phyloP scores from a whole-genome alignment of 2,329 filamentous ascomycete genomes.

The Chaetoscypha palmicola region DNA sequence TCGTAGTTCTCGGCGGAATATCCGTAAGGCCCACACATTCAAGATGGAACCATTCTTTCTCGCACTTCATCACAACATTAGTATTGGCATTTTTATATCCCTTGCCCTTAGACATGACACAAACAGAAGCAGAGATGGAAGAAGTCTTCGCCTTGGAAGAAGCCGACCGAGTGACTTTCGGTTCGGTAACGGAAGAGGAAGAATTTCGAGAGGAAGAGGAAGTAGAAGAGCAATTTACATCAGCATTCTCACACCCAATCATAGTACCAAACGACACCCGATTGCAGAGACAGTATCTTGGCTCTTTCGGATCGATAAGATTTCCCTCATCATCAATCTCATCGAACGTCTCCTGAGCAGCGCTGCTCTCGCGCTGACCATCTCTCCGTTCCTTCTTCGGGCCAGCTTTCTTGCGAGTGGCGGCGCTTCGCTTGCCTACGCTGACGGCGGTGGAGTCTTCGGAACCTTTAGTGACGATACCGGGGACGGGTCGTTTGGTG shows the following conservation, averaged over 20 bases:
- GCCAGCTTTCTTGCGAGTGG: slow-evolving; percentile 57
- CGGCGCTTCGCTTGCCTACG: slow-evolving; percentile 64
- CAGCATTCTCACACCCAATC: slow-evolving; percentile 75
- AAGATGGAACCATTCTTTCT: slow-evolving; percentile 80
- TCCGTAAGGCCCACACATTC: slow-evolving; percentile 64
- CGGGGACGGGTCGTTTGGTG: slow-evolving; percentile 63
- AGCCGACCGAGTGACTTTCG: too few species aligned
- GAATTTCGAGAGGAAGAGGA: background rate
- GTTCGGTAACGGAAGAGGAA: slow-evolving; percentile 7
- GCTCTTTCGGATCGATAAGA: slow-evolving; percentile 67
- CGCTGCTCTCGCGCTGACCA: slow-evolving; percentile 34
- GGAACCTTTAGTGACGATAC: slow-evolving; percentile 49
- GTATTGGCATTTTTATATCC: too few species aligned
- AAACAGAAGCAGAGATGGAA: too few species aligned
- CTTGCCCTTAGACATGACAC: too few species aligned
- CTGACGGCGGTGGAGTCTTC: slow-evolving; percentile 49
- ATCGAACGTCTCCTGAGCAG: slow-evolving; percentile 43
- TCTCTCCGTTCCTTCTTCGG: slow-evolving; percentile 35
- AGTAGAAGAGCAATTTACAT: slow-evolving; percentile 46
- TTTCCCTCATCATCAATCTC: slow-evolving; percentile 64
- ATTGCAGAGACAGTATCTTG: slow-evolving; percentile 71
- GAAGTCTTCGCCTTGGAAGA: too few species aligned
- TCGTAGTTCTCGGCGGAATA: slow-evolving; percentile 64
- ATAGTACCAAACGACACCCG: slow-evolving; percentile 75
- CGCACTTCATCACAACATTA: too few species aligned